Conservation (phyloP, 129 eudicot species). For the Arctium minus region DNA sequence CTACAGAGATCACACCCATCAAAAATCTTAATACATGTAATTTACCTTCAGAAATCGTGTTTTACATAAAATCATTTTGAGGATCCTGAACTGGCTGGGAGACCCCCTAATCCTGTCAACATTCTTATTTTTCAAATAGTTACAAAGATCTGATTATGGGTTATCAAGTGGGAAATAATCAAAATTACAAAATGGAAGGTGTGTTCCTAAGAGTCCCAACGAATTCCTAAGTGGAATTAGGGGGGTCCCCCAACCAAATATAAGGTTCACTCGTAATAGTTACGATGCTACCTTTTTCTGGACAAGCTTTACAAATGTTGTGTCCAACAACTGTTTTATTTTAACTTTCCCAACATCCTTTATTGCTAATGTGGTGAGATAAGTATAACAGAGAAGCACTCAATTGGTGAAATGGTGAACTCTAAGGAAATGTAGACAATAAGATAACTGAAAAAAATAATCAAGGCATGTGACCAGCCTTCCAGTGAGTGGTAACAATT, state of each 20-base stretch:
- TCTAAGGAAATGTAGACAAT: neutral
- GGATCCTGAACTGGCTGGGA: neutral
- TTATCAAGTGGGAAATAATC: neutral
- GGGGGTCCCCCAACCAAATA: neutral
- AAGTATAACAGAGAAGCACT: neutral
- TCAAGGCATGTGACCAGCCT: neutral
- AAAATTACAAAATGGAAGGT: neutral
- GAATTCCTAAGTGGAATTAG: neutral
- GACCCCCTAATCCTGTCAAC: neutral
- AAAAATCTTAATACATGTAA: neutral
- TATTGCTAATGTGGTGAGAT: neutral
- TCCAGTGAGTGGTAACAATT: too few relatives aligned
- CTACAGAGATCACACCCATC: slow-evolving; percentile 33
- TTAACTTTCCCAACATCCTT: neutral
- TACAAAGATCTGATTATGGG: neutral
- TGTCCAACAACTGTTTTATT: neutral
- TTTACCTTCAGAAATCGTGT: neutral
- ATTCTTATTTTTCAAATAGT: neutral
- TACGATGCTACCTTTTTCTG: too few relatives aligned
- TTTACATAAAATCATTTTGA: neutral
- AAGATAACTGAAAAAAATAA: neutral
- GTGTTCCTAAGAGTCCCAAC: neutral
- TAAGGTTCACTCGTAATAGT: neutral
- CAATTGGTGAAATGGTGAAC: neutral
- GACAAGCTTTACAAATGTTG: too few relatives aligned